Evolutionary conservation across 2,329 filamentous ascomycete genomes (phyloP).

Genomic region (Bipolaris gigantea): DNA sequence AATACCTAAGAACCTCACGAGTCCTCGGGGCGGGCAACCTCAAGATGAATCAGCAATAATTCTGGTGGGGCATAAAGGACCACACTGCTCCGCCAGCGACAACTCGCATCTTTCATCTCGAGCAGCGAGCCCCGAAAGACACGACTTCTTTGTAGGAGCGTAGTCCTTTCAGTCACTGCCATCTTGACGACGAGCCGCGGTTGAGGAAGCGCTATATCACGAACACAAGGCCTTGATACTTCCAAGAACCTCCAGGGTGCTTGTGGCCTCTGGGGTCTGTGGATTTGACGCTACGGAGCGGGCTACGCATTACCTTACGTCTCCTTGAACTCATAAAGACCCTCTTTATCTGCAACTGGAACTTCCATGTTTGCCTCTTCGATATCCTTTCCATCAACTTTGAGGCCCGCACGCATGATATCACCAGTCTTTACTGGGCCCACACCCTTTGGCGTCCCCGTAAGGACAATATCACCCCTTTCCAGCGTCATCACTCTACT

Average conservation of each 20-base stretch:
- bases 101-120: background rate
- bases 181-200: too few species aligned
- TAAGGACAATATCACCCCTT: constrained; percentile 88
- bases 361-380: constrained; percentile 86
- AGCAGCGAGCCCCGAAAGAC: background rate
- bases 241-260: background rate
- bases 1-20: background rate
- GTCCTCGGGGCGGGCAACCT: background rate
- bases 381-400: constrained; percentile 77
- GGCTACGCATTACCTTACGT: constrained; percentile 41
- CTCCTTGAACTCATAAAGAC: constrained; percentile 71
- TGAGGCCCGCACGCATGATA: constrained; percentile 80
- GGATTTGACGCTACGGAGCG: background rate
- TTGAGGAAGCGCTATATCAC: background rate
- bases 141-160: background rate
- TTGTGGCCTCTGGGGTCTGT: too few species aligned
- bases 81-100: too few species aligned
- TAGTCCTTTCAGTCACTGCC: background rate
- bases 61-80: background rate
- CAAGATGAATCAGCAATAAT: background rate
- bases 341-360: constrained; percentile 74
- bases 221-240: constrained; percentile 1
- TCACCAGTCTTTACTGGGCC: constrained; percentile 84
- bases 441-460: constrained; percentile 96
- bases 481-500: constrained; percentile 93